phyloP scores from a whole-genome alignment of 225 moss, liverwort and hornwort genomes.

The Polytrichum formosum region DNA sequence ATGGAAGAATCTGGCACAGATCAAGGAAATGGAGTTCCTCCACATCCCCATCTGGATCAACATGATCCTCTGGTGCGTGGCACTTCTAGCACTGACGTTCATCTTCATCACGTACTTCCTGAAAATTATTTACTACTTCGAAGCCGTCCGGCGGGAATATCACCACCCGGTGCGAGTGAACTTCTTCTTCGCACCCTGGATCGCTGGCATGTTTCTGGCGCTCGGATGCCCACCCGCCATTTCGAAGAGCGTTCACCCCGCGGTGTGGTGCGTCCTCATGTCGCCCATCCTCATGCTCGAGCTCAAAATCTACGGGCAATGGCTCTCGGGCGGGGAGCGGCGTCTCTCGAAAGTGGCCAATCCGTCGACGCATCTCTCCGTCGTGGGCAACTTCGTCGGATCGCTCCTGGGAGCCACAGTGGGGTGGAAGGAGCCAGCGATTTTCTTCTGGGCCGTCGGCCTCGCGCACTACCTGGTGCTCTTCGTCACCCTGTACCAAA shows the following conservation, averaged over 20 bases:
- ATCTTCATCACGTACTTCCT: slow-evolving; percentile 39
- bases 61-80: slow-evolving; percentile 46
- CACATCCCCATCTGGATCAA: slow-evolving; percentile 25
- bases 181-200: slow-evolving; percentile 67
- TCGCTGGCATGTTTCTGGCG: slow-evolving; percentile 44
- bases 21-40: slow-evolving; percentile 23
- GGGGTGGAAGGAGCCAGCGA: slow-evolving; percentile 50
- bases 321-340: slow-evolving; percentile 43
- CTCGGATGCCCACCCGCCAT: slow-evolving; percentile 35
- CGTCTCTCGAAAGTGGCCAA: slow-evolving; percentile 54
- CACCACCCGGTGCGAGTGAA: slow-evolving; percentile 61
- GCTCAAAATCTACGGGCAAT: slow-evolving; percentile 63
- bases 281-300: slow-evolving; percentile 36
- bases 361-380: slow-evolving; percentile 49
- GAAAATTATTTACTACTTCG: slow-evolving; percentile 42
- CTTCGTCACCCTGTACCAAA: slow-evolving; percentile 57
- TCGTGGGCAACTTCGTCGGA: slow-evolving; percentile 58
- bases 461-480: slow-evolving; percentile 56
- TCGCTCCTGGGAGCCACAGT: slow-evolving; percentile 36
- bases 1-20: slow-evolving; percentile 42
- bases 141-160: slow-evolving; percentile 59
- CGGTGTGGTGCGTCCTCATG: slow-evolving; percentile 49
- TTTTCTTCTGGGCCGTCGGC: slow-evolving; percentile 63
- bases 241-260: slow-evolving; percentile 23
- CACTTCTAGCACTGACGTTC: slow-evolving; percentile 23